Percentiles rank a stretch among this genome's conserved stretches.
Evolutionary conservation across 106 monocot species (phyloP).

Genomic region (Platanthera guangdongensis): DNA sequence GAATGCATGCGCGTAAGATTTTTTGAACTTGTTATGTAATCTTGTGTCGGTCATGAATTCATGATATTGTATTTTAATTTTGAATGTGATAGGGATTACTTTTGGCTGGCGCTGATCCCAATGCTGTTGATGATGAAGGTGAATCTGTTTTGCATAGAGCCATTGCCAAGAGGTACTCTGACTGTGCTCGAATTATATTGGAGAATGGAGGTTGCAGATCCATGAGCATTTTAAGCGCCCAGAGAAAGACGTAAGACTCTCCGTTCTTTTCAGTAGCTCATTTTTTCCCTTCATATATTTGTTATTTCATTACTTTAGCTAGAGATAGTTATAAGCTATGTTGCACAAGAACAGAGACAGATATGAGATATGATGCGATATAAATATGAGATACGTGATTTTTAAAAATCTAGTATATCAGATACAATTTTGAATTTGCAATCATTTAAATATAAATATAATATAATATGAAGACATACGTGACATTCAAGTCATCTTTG

Average conservation of each 20-base stretch:
- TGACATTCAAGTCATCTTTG: no score
- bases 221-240: slow-evolving; percentile 69
- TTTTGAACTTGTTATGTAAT: neutral
- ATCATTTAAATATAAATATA: no score
- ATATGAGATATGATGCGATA: no score
- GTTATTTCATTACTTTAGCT: neutral
- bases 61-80: neutral
- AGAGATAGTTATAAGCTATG: neutral
- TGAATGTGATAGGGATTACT: slow-evolving; percentile 58
- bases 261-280: neutral
- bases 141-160: slow-evolving; percentile 92
- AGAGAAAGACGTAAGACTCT: slow-evolving; percentile 77
- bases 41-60: no score
- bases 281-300: neutral
- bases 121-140: slow-evolving; percentile 91
- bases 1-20: slow-evolving; percentile 88
- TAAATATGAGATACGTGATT: no score
- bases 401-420: no score
- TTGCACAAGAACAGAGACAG: no score
- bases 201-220: slow-evolving; percentile 94
- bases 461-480: no score
- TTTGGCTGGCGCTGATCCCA: slow-evolving; percentile 90
- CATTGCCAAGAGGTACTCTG: slow-evolving; percentile 59
- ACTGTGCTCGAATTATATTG: slow-evolving; percentile 87
- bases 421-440: no score